Percentiles rank a stretch among this genome's conserved stretches.
phyloP scores from a whole-genome alignment of 108 stramenopile genomes.

The Fragilariopsis cylindrus region DNA sequence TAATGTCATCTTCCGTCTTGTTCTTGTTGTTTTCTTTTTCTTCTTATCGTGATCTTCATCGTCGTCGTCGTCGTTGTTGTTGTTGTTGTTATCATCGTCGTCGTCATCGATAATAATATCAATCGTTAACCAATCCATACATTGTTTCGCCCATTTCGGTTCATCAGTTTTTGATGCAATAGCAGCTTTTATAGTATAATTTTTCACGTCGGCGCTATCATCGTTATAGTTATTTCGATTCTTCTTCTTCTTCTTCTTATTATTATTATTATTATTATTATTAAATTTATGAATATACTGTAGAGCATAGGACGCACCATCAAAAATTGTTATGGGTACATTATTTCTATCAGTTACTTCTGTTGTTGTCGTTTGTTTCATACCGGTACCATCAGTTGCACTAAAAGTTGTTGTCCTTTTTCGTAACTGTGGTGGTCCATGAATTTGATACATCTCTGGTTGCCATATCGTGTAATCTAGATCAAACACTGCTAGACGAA shows the following conservation, averaged over 20 bases:
- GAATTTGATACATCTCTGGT: constrained; percentile 58
- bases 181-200: constrained; percentile 51
- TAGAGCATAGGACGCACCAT: constrained; percentile 35
- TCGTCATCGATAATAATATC: constrained; percentile 3
- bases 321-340: constrained; percentile 46
- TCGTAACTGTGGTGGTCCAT: constrained; percentile 31
- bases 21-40: too few relatives aligned
- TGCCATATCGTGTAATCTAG: constrained; percentile 55
- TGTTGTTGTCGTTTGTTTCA: constrained; percentile 20
- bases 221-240: not conserved
- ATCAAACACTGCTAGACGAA: constrained; percentile 46
- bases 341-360: constrained; percentile 20
- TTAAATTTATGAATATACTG: not conserved
- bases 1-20: constrained; percentile 41
- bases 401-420: not conserved
- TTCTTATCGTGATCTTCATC: not conserved
- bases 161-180: constrained; percentile 80
- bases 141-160: constrained; percentile 65
- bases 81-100: too few relatives aligned
- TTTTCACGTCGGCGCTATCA: not conserved
- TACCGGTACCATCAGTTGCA: constrained; percentile 7
- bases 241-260: not conserved
- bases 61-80: not conserved
- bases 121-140: constrained; percentile 61
- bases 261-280: not conserved